These are phyloP conservation scores for Aurifilum marmelostoma DNA, from an alignment of 2,329 filamentous ascomycete genomes.

Conservation along the genomic window DNA sequence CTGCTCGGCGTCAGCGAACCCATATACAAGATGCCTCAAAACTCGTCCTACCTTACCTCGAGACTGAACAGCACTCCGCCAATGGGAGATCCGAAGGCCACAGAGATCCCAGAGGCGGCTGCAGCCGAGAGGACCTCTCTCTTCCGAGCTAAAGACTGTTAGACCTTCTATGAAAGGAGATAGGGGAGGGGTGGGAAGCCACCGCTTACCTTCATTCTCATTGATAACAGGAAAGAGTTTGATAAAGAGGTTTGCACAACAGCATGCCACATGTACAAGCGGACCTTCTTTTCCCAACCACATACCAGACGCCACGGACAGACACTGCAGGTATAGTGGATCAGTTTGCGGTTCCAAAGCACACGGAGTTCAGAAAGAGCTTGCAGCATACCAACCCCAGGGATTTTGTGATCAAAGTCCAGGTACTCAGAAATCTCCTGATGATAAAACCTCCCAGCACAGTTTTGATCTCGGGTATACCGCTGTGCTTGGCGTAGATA, in stretches of 20 bases:
- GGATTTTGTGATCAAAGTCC: conserved; percentile 90
- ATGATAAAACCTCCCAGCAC: conserved; percentile 94
- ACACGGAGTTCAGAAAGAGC: neutral
- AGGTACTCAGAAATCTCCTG: conserved; percentile 78
- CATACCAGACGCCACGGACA: conserved; percentile 90
- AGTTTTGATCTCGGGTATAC: conserved; percentile 97
- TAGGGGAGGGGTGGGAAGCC: too few species aligned
- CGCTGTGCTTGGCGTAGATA: conserved; percentile 87
- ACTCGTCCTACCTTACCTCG: conserved; percentile 57
- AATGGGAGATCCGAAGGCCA: conserved; percentile 92
- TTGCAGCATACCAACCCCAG: conserved; percentile 69
- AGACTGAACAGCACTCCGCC: conserved; percentile 94
- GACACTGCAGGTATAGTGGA: conserved; percentile 58
- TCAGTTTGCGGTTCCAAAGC: conserved; percentile 13
- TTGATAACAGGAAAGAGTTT: conserved; percentile 83
- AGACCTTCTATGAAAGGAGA: conserved; percentile 27
- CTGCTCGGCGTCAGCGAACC: conserved; percentile 41
- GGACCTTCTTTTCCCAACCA: conserved; percentile 98
- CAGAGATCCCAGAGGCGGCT: conserved; percentile 88
- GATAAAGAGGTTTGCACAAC: conserved; percentile 92
- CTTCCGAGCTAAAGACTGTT: conserved; percentile 70
- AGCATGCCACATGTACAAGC: conserved; percentile 93
- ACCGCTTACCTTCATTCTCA: conserved; percentile 74
- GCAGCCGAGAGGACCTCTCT: conserved; percentile 91
- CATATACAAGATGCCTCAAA: neutral